Evolutionary conservation across 2,329 filamentous ascomycete genomes (phyloP).

Genomic region (Colletotrichum sp.): DNA sequence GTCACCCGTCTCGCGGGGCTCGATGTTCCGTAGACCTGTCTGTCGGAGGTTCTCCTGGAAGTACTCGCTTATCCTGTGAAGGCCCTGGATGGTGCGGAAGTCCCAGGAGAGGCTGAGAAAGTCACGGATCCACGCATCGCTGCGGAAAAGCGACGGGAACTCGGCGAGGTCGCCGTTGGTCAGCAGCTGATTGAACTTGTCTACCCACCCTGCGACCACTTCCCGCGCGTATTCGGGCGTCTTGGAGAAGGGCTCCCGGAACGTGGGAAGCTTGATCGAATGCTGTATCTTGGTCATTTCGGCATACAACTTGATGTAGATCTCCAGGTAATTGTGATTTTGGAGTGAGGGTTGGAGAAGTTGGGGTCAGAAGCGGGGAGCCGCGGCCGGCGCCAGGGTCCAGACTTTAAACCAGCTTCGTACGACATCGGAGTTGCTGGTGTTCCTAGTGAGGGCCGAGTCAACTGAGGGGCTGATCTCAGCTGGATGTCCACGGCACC

Average conservation of each 20-base stretch:
- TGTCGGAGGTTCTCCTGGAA: neutral
- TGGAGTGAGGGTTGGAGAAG: neutral
- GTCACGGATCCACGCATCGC: slow-evolving; percentile 62
- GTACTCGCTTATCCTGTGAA: neutral
- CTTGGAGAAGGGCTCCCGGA: neutral
- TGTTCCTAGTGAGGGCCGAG: neutral
- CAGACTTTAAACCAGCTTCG: neutral
- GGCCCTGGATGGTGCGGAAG: slow-evolving; percentile 38
- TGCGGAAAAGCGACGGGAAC: slow-evolving; percentile 37
- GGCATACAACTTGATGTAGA: neutral
- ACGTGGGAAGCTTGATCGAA: neutral
- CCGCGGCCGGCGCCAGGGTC: neutral
- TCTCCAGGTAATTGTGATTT: neutral
- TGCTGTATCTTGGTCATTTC: neutral
- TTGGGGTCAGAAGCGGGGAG: neutral
- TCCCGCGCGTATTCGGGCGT: neutral
- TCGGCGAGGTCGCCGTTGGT: neutral
- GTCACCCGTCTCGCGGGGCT: neutral
- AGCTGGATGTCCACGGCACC: neutral
- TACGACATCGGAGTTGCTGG: neutral
- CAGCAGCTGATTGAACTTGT: neutral
- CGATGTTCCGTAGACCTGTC: neutral
- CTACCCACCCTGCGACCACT: neutral
- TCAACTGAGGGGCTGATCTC: neutral
- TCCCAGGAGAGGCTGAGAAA: slow-evolving; percentile 62